These are phyloP conservation scores for Monosporascus sp. DNA, from an alignment of 2,329 filamentous ascomycete genomes.

Conservation along the genomic window DNA sequence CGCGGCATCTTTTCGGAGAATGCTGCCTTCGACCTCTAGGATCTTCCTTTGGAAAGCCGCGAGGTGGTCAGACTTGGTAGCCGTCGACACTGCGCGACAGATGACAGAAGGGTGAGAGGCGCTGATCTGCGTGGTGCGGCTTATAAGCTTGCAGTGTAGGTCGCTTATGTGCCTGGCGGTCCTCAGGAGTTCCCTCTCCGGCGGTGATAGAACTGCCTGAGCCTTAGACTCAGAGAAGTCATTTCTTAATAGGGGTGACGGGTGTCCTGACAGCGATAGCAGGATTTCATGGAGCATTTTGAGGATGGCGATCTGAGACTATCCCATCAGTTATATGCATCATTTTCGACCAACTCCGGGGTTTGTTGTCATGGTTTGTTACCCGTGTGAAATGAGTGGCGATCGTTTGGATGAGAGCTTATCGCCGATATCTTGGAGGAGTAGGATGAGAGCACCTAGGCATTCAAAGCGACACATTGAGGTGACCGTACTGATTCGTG, in stretches of 20 bases:
- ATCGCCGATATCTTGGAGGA: conserved; percentile 38
- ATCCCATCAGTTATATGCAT: conserved; percentile 5
- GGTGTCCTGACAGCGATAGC: conserved; percentile 89
- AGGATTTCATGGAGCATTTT: conserved; percentile 97
- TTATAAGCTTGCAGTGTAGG: conserved; percentile 67
- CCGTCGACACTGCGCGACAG: conserved; percentile 79
- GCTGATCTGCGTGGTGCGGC: conserved; percentile 61
- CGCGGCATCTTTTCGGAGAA: conserved; percentile 69
- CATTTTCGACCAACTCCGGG: neutral
- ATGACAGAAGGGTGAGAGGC: conserved; percentile 71
- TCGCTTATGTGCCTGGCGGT: conserved; percentile 72
- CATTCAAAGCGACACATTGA: conserved; percentile 52
- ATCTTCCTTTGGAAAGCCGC: conserved; percentile 77
- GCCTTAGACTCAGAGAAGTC: conserved; percentile 39
- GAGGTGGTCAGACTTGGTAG: conserved; percentile 70
- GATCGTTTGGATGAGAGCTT: conserved; percentile 31
- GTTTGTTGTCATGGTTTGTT: conserved; percentile 2
- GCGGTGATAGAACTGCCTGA: conserved; percentile 57
- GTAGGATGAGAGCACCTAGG: conserved; percentile 43
- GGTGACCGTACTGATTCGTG: neutral
- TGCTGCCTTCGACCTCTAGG: conserved; percentile 73
- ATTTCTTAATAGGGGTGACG: conserved; percentile 74
- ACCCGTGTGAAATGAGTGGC: conserved; percentile 21
- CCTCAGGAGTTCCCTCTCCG: conserved; percentile 76
- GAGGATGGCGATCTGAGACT: conserved; percentile 11